Evolutionary conservation across 2,329 filamentous ascomycete genomes (phyloP).

Genomic region (Penicillium vulpinum): DNA sequence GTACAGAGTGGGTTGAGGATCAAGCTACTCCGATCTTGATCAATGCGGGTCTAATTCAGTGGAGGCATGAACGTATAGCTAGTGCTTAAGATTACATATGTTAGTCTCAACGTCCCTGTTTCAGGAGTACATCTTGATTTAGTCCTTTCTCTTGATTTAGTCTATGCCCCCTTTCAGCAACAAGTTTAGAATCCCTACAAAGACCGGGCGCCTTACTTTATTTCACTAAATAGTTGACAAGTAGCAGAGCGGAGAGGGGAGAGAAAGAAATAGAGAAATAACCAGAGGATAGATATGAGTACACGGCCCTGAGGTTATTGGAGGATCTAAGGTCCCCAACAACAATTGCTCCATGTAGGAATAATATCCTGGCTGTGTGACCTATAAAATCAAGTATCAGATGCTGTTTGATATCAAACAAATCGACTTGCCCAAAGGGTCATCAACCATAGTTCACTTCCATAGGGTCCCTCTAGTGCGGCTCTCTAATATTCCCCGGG

Average conservation of each 20-base stretch:
- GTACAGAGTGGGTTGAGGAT: constrained; percentile 2
- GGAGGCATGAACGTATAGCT: neutral
- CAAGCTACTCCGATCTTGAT: neutral
- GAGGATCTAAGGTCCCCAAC: too few species aligned
- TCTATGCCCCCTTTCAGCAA: neutral
- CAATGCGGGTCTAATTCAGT: neutral
- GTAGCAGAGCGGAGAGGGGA: too few species aligned
- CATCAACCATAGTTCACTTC: neutral
- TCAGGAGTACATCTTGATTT: neutral
- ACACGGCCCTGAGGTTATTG: too few species aligned
- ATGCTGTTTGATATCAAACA: neutral
- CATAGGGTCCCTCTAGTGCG: neutral
- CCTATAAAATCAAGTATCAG: neutral
- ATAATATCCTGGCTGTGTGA: neutral
- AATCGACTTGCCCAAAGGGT: neutral
- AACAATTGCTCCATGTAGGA: too few species aligned
- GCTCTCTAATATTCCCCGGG: too few species aligned
- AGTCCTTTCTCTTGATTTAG: neutral
- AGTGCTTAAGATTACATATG: neutral
- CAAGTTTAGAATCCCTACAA: too few species aligned
- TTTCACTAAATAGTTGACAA: too few species aligned
- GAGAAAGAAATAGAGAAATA: too few species aligned
- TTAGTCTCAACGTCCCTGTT: neutral
- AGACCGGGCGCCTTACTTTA: too few species aligned
- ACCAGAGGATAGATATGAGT: too few species aligned